Percentiles rank a stretch among this genome's conserved stretches.
These are phyloP conservation scores for Tetrahymena elliotti DNA, from an alignment of 73 alveolate species.

Conservation along the genomic window DNA sequence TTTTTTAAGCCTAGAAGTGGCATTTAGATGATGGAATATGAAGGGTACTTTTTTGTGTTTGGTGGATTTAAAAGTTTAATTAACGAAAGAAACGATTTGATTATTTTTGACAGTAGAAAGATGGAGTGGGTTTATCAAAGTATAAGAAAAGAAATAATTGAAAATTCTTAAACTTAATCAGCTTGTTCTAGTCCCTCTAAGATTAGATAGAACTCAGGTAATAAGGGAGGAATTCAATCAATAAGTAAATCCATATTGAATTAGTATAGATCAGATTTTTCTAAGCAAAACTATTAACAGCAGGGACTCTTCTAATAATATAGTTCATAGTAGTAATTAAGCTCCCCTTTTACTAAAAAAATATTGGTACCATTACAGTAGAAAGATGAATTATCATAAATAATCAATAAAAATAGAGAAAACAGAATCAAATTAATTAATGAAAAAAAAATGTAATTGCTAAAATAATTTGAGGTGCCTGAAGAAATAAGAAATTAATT, in stretches of 20 bases:
- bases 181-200: background rate
- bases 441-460: background rate
- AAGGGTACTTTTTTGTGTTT: background rate
- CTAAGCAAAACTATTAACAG: background rate
- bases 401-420: background rate
- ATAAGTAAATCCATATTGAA: background rate
- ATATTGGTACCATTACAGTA: background rate
- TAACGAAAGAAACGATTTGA: background rate
- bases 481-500: background rate
- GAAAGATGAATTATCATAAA: background rate
- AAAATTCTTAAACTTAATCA: background rate
- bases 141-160: background rate
- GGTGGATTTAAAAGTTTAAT: background rate
- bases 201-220: background rate
- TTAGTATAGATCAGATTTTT: background rate
- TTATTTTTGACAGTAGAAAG: background rate
- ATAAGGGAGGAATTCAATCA: background rate
- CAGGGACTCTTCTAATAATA: background rate
- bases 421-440: background rate
- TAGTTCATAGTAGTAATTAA: background rate
- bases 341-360: background rate
- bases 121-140: background rate
- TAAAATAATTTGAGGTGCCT: background rate
- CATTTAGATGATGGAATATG: background rate
- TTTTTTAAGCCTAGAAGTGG: background rate